Conservation (phyloP, 2,329 filamentous ascomycete species). For the Knufia petricola region DNA sequence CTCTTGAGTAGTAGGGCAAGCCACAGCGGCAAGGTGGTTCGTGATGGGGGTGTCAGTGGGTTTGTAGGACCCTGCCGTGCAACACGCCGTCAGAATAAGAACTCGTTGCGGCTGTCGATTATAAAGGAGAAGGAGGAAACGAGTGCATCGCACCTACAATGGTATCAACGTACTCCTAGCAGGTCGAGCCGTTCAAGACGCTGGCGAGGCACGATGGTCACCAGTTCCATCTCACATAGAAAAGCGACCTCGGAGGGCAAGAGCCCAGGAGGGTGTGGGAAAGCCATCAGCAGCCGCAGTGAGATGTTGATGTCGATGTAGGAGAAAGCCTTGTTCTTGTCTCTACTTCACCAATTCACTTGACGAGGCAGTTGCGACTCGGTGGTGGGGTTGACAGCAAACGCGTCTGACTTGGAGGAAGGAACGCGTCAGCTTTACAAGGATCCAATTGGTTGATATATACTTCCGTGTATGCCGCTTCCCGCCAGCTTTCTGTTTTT, state of each 20-base stretch:
- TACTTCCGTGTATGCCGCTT: not conserved
- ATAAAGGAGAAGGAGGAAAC: not conserved
- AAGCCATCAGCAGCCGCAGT: slow-evolving; percentile 41
- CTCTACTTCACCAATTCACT: not conserved
- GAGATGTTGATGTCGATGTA: not conserved
- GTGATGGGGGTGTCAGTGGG: slow-evolving; percentile 68
- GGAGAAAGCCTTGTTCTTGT: no score
- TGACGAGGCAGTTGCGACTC: not conserved
- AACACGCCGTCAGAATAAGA: not conserved
- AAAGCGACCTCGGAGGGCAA: slow-evolving; percentile 86
- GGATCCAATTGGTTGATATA: not conserved
- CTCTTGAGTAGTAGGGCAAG: slow-evolving; percentile 90
- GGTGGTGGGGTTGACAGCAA: not conserved
- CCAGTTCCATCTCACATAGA: slow-evolving; percentile 92
- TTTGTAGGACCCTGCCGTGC: slow-evolving; percentile 61
- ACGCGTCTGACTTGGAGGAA: not conserved
- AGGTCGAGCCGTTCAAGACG: slow-evolving; percentile 76
- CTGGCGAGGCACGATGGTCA: slow-evolving; percentile 86
- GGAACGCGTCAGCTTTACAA: not conserved
- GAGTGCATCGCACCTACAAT: slow-evolving; percentile 15
- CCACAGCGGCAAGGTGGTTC: slow-evolving; percentile 77
- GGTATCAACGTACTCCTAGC: slow-evolving; percentile 59
- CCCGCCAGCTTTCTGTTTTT: not conserved
- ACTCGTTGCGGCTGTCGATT: not conserved
- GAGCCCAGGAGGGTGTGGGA: slow-evolving; percentile 55